Evolutionary conservation across 2,329 filamentous ascomycete species (phyloP).

Genomic region (Hypoxylon sp.): DNA sequence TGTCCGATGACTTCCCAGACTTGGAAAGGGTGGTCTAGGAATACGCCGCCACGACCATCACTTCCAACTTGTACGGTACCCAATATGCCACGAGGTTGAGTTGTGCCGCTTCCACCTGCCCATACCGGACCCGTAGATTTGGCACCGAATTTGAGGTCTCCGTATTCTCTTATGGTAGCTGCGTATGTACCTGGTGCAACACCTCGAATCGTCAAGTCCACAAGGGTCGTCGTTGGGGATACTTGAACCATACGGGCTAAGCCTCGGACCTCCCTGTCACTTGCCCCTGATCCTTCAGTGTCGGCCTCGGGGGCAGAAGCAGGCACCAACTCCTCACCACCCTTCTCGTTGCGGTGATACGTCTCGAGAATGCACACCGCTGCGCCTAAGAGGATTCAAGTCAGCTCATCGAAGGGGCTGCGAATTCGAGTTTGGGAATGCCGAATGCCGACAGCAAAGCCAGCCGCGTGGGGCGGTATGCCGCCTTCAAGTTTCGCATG

Average conservation of each 20-base stretch:
- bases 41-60: conserved; percentile 81
- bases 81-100: conserved; percentile 67
- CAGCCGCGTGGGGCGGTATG: conserved; percentile 9
- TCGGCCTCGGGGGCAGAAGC: conserved; percentile 54
- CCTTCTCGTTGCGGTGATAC: conserved; percentile 69
- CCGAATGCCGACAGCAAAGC: conserved; percentile 14
- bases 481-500: conserved; percentile 7
- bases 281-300: conserved; percentile 48
- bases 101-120: conserved; percentile 62
- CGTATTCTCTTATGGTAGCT: conserved; percentile 86
- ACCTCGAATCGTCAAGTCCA: conserved; percentile 89
- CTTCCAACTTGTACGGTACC: conserved; percentile 81
- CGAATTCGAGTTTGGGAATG: conserved; percentile 12
- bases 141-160: conserved; percentile 88
- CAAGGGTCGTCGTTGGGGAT: conserved; percentile 78
- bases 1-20: conserved; percentile 98
- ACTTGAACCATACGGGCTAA: conserved; percentile 96
- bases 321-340: conserved; percentile 54
- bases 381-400: conserved; percentile 65
- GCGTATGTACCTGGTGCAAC: conserved; percentile 84
- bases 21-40: conserved; percentile 84
- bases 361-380: conserved; percentile 98
- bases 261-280: conserved; percentile 76
- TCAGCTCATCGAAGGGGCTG: conserved; percentile 41
- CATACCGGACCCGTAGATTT: conserved; percentile 86